Evolutionary conservation across 306 rosid genomes (phyloP).

Genomic region (Inga oerstediana): DNA sequence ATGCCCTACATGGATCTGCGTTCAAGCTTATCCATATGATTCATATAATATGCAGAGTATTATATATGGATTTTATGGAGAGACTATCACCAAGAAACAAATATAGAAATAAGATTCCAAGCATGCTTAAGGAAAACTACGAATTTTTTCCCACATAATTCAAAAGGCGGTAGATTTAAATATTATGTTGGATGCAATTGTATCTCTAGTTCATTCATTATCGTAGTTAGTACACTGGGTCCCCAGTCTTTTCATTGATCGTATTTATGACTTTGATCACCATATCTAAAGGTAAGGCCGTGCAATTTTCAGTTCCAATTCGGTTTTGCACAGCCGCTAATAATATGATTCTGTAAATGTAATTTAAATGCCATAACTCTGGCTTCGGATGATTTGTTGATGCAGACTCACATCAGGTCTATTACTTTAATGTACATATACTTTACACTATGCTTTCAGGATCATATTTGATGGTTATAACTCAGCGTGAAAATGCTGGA

Average conservation of each 20-base stretch:
- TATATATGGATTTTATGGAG: neutral
- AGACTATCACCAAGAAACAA: constrained; percentile 5
- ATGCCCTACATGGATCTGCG: constrained; percentile 1
- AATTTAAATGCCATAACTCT: constrained; percentile 15
- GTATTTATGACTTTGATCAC: constrained; percentile 22
- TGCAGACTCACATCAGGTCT: constrained; percentile 24
- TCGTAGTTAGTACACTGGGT: neutral
- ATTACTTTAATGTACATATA: constrained; percentile 35
- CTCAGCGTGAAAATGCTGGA: constrained; percentile 60
- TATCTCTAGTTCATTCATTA: constrained; percentile 23
- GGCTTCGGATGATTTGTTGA: constrained; percentile 15
- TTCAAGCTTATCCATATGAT: constrained; percentile 26
- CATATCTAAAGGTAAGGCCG: neutral
- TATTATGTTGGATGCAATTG: constrained; percentile 28
- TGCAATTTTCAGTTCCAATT: no score
- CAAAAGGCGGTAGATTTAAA: constrained; percentile 14
- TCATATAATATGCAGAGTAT: constrained; percentile 13
- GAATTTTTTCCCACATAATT: constrained; percentile 9
- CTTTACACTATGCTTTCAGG: constrained; percentile 43
- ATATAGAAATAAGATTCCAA: constrained; percentile 13
- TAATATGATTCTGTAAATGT: constrained; percentile 18
- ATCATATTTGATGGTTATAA: constrained; percentile 68
- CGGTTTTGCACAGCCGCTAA: neutral
- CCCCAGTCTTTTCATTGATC: neutral
- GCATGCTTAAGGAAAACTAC: neutral